Conservation (phyloP, 805 yeast species). For the Lachancea quebecensis region DNA sequence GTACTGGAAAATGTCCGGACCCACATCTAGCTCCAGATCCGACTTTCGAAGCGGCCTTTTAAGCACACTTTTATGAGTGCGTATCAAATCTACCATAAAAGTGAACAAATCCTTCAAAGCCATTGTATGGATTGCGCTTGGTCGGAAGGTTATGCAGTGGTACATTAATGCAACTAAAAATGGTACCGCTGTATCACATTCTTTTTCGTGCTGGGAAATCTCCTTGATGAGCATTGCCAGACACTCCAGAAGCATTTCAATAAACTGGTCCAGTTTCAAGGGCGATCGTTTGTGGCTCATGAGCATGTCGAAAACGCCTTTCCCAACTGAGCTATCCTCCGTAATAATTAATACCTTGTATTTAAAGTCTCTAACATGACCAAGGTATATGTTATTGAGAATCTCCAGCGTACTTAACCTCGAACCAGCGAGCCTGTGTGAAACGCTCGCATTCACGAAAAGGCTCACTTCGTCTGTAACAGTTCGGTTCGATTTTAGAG, state of each 20-base stretch:
- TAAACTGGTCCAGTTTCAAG: conserved; percentile 19
- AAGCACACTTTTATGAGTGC: conserved; percentile 20
- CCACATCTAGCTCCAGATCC: conserved; percentile 17
- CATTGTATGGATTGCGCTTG: conserved; percentile 46
- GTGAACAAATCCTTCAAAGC: conserved; percentile 31
- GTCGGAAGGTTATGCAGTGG: conserved; percentile 49
- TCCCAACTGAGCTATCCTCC: conserved; percentile 22
- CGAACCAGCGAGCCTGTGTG: conserved; percentile 20
- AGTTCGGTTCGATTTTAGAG: conserved; percentile 15
- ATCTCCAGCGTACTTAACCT: conserved; percentile 25
- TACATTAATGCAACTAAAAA: conserved; percentile 53
- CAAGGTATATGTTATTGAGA: conserved; percentile 18
- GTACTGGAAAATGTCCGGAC: conserved; percentile 36
- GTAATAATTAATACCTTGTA: conserved; percentile 14
- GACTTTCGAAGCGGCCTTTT: conserved; percentile 20
- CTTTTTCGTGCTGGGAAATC: conserved; percentile 20
- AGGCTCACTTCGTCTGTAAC: conserved; percentile 21
- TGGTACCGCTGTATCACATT: conserved; percentile 39
- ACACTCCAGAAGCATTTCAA: conserved; percentile 21
- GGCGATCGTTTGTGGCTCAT: conserved; percentile 13
- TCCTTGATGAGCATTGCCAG: conserved; percentile 25
- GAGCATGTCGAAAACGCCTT: conserved; percentile 15
- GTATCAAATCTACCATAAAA: conserved; percentile 25
- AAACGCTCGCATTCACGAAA: conserved; percentile 22
- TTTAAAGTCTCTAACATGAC: conserved; percentile 12